Evolutionary conservation across 1,284 basidiomycete species (phyloP).

Genomic region (Leccinum griseonigrum): DNA sequence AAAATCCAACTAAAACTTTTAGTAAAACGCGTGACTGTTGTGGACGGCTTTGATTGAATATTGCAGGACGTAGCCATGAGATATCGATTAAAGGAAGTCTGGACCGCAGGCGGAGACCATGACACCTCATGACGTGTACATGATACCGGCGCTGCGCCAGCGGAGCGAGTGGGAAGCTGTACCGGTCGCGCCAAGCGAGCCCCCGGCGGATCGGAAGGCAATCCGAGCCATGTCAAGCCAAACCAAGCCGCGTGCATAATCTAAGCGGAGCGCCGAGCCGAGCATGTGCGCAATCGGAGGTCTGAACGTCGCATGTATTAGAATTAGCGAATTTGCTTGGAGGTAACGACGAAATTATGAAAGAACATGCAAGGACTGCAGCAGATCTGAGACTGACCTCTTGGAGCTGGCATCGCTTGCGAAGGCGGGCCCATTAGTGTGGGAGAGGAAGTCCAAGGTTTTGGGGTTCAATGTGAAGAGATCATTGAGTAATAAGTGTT

Average conservation of each 20-base stretch:
- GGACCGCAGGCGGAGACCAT: background rate
- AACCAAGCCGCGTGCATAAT: background rate
- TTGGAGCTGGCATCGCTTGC: background rate
- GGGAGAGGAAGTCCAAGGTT: background rate
- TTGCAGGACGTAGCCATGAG: background rate
- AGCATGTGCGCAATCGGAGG: background rate
- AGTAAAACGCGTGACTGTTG: background rate
- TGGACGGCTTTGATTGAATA: background rate
- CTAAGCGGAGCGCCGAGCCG: background rate
- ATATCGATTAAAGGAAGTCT: background rate
- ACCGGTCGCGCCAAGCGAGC: background rate
- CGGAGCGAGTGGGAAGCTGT: background rate
- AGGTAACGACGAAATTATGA: slow-evolving; percentile 10
- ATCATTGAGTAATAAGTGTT: background rate
- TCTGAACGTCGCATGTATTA: background rate
- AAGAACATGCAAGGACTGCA: slow-evolving; percentile 9
- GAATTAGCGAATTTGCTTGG: background rate
- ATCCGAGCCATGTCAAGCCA: background rate
- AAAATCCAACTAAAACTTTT: background rate
- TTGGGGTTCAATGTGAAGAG: background rate
- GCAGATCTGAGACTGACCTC: background rate
- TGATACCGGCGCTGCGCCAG: background rate
- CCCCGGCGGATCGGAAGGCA: background rate
- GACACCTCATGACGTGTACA: background rate
- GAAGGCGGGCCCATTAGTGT: background rate